Evolutionary conservation across 139 green algal species (phyloP).

Genomic region (Eudorina sp.): DNA sequence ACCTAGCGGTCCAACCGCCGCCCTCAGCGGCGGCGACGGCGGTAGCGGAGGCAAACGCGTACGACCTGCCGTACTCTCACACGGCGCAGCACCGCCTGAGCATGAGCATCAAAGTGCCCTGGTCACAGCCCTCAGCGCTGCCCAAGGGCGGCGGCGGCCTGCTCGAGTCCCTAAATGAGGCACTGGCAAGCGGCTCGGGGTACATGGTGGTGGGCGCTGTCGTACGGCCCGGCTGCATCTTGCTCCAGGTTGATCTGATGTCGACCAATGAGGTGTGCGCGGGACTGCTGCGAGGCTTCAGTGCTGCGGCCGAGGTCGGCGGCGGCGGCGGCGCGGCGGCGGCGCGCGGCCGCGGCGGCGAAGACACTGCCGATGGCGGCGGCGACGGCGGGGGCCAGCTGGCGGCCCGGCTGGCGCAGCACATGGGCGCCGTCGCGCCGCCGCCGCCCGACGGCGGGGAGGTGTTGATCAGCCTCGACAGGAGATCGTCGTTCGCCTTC

Average conservation of each 20-base stretch:
- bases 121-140: conserved; percentile 5
- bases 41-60: too few species aligned
- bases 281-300: not conserved
- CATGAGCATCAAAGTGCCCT: conserved; percentile 42
- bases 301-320: not conserved
- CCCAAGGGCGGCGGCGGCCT: not conserved
- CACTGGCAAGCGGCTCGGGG: conserved; percentile 28
- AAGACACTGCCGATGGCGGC: too few species aligned
- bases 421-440: not conserved
- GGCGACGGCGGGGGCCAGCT: not conserved
- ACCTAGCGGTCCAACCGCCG: too few species aligned
- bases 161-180: conserved; percentile 31
- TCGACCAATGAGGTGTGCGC: not conserved
- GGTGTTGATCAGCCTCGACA: not conserved
- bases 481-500: not conserved
- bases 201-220: conserved; percentile 46
- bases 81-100: not conserved
- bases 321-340: not conserved
- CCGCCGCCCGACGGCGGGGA: conserved; percentile 1
- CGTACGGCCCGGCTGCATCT: conserved; percentile 13
- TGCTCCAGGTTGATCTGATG: conserved; percentile 19
- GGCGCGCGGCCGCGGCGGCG: not conserved
- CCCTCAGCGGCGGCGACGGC: too few species aligned
- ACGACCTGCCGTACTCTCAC: too few species aligned
- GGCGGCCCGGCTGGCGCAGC: not conserved